Evolutionary conservation across 1,284 basidiomycete genomes (phyloP).

Genomic region (Boletus mariae): DNA sequence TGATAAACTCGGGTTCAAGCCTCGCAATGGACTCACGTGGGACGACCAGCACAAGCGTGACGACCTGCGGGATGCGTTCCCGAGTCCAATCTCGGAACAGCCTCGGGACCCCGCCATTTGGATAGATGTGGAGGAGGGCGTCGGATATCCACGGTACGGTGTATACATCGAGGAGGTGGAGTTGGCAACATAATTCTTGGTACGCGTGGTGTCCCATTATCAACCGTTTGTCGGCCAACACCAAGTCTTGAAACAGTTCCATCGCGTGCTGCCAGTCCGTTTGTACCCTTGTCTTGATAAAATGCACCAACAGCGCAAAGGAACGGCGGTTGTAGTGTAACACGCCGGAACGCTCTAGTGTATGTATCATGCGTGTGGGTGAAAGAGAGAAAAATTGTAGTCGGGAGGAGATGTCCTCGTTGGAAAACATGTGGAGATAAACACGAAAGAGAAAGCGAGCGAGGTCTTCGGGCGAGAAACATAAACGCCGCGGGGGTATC

Average conservation of each 20-base stretch:
- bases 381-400: constrained; percentile 2
- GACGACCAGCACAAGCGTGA: constrained; percentile 26
- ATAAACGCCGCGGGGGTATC: constrained; percentile 16
- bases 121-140: background rate
- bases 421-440: constrained; percentile 45
- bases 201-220: constrained; percentile 33
- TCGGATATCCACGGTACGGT: constrained; percentile 6
- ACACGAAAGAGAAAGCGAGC: constrained; percentile 41
- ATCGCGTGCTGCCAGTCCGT: constrained; percentile 36
- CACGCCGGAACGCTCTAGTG: background rate
- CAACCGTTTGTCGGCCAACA: constrained; percentile 30
- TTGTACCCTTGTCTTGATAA: constrained; percentile 34
- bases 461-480: constrained; percentile 32
- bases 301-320: constrained; percentile 40
- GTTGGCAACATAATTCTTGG: constrained; percentile 41
- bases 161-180: constrained; percentile 34
- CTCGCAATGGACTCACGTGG: constrained; percentile 19
- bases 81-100: constrained; percentile 19
- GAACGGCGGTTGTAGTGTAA: constrained; percentile 43
- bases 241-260: constrained; percentile 25
- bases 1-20: constrained; percentile 20
- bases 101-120: background rate
- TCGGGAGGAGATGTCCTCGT: constrained; percentile 10
- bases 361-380: background rate
- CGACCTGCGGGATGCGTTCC: constrained; percentile 12